Evolutionary conservation across 2,329 filamentous ascomycete species (phyloP), one percentile per base, ranked within the genome.

Genomic region (Diplodia scrobiculata): DNA sequence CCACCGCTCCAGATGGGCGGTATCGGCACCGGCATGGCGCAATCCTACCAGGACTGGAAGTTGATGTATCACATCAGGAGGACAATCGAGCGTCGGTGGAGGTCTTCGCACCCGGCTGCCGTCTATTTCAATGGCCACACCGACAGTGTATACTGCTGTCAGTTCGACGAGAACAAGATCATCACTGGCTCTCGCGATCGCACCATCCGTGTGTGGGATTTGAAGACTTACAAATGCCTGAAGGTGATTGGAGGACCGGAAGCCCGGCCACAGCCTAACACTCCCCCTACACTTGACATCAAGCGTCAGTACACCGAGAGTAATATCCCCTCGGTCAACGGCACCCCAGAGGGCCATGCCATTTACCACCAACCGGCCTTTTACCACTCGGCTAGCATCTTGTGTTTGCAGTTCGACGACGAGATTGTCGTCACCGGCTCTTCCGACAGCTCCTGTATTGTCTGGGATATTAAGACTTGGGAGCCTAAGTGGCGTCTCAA

Each of bases 91-190:
- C 82, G 84, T 70, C 87, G 91, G 69, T 99, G 95, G 95, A 88
- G 86, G 72, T 82, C 88, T 60, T 90, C 91, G 66, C 88, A 89
- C 70, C 91, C 92, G 9, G 89, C 87, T 53, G 89, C 92, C 0
- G 87, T 96, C 66, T 98, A 97, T 77, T 84, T 99, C 25, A 92
- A 95, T 72, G 95, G 95, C 1, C 95, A 99, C 76, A 88, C 89
- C 29, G 95, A 99, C 77, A 97, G 92, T 70, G 96, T 99, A 66
- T 99, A 99, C 80, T 99, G 95, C 78, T 86, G 96, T 66, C 95
- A 99, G 75, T 99, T 98, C 76, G 95, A 99, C 76, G 94, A 98
- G 89, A 84, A 90, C 75, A 99, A 98, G 79, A 97, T 98, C 74
- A 93, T 99, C 70, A 98, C 95, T 2, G 95, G 95, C 32, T 97